phyloP scores from a whole-genome alignment of 164 flowering plant species.

The Piper longum region DNA sequence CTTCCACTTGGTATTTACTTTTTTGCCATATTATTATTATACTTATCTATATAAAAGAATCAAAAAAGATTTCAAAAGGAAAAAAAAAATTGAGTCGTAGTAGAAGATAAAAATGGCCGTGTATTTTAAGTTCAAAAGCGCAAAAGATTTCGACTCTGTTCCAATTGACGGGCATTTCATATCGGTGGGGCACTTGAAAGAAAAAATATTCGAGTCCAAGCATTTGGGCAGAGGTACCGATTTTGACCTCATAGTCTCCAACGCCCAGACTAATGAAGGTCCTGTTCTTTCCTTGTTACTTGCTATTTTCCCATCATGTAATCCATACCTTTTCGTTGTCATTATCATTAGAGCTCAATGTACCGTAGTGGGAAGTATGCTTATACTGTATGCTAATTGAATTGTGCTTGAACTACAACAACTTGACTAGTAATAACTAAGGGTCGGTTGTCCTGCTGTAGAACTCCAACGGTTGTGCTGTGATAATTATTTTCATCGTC shows the following conservation, averaged over 20 bases:
- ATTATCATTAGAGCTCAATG: background rate
- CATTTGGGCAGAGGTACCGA: constrained; percentile 94
- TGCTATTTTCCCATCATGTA: constrained; percentile 3
- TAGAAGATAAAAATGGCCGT: constrained; percentile 4
- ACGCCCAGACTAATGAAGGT: constrained; percentile 98
- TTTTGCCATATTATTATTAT: too few species aligned
- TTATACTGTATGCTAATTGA: background rate
- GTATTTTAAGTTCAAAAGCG: constrained; percentile 98
- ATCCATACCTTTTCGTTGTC: background rate
- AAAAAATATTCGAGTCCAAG: constrained; percentile 94
- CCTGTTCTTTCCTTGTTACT: constrained; percentile 6
- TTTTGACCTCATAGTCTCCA: constrained; percentile 90
- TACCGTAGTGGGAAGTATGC: background rate
- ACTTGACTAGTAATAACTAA: background rate
- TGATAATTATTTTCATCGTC: constrained; percentile 21
- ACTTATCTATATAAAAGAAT: too few species aligned
- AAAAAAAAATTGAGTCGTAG: too few species aligned
- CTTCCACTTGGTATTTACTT: too few species aligned
- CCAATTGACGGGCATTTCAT: constrained; percentile 34
- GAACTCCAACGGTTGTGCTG: constrained; percentile 7
- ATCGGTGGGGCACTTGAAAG: constrained; percentile 78
- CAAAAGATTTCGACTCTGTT: constrained; percentile 69
- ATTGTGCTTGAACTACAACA: background rate
- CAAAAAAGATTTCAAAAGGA: too few species aligned
- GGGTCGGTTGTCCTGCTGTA: too few species aligned